These are phyloP conservation scores for Hydnomerulius pinastri DNA, from an alignment of 768 basidiomycete species.

Conservation along the genomic window DNA sequence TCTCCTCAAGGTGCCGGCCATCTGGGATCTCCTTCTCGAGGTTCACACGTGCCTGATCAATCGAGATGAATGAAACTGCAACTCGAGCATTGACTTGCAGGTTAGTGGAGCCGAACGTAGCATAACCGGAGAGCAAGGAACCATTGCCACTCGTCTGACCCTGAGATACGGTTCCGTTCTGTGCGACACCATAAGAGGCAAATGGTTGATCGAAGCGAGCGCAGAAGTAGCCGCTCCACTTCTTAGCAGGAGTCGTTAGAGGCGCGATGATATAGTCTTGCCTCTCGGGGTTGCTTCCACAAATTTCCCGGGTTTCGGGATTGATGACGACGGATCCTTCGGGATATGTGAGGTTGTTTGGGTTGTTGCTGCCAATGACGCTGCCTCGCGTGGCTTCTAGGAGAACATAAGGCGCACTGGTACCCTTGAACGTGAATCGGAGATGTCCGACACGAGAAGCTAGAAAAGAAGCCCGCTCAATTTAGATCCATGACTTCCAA, in stretches of 20 bases:
- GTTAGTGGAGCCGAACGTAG: constrained; percentile 37
- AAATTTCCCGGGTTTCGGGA: constrained; percentile 48
- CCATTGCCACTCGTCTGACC: constrained; percentile 40
- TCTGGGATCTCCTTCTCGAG: constrained; percentile 52
- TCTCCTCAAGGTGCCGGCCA: constrained; percentile 50
- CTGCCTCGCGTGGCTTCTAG: constrained; percentile 68
- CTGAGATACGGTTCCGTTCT: constrained; percentile 41
- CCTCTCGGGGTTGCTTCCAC: constrained; percentile 65
- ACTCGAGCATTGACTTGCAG: constrained; percentile 55
- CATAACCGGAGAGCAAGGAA: constrained; percentile 52
- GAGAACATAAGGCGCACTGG: constrained; percentile 55
- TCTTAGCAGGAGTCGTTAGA: constrained; percentile 39
- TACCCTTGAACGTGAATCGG: constrained; percentile 61
- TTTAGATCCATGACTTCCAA: neutral
- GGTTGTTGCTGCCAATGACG: constrained; percentile 53
- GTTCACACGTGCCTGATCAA: constrained; percentile 61
- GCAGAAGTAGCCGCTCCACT: constrained; percentile 52
- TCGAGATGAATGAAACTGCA: constrained; percentile 74
- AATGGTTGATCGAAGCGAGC: constrained; percentile 56
- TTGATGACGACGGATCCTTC: constrained; percentile 52
- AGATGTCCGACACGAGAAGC: constrained; percentile 78
- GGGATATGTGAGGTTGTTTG: constrained; percentile 53
- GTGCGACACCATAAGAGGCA: constrained; percentile 48
- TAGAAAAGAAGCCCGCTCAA: constrained; percentile 25
- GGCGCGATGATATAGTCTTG: constrained; percentile 74